Evolutionary conservation across 768 basidiomycete genomes (phyloP), one percentile per base, ranked within the genome.

Genomic region (Guyanaporus albipodus): DNA sequence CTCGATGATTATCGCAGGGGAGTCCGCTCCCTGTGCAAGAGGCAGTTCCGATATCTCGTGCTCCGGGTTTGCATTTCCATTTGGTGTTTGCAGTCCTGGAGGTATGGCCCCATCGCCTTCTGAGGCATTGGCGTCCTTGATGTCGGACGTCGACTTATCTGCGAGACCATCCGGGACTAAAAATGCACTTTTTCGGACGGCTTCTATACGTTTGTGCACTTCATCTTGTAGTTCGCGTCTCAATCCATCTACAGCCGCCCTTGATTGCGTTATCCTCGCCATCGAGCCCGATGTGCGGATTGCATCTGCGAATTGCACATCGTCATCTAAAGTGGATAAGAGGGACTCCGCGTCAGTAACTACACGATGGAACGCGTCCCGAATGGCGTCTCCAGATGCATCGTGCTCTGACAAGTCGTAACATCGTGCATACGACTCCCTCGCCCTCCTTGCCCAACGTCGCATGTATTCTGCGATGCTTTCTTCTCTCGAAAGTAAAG

Each of bases 401-500:
- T 33, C 17, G 12, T 33, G 24, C 2, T 43, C 31, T 8, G 14
- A 14, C 21, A 41, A 19, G 34, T 36, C 19, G 42, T 56, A 42
- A 61, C 65, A 54, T 55, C 70, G 41, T 19, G 46, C n/a, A 60
- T 58, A 64, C 5, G 60, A 55, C 54, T 85, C 80, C 28, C 72
- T 70, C 9, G 75, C 73, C 10, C 74, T 68, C 38, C 76, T 67
- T 7, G 80, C 67, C 82, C 81, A 86, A 37, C 77, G 68, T 39
- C 74, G 66, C 48, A 90, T 55, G 7, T 67, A 72, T 54, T 83
- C 80, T 2, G 72, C 67, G 0, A 83, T 55, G 22, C 69, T 63
- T 57, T 87, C 85, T 57, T 90, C 87, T n/a, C 85, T 68, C 0
- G 73, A 73, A 2, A 83, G 67, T 55, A 87, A 68, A 1, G 74